A percentile compares a stretch with the other conserved stretches of the same genome.
Conservation (phyloP, 129 eudicot genomes). For the Flaveria brownii region DNA sequence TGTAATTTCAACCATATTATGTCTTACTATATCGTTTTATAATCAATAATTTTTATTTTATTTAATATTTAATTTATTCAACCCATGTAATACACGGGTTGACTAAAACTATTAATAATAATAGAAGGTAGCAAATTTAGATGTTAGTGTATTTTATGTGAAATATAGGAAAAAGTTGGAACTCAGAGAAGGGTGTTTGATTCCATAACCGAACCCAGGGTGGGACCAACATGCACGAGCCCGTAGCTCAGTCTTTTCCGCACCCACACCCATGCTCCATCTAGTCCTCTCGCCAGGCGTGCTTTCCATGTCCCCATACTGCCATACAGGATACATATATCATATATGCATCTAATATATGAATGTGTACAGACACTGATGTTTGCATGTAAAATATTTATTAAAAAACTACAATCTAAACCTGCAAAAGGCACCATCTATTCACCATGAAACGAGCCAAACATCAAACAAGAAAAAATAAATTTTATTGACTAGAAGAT, state of each 20-base stretch:
- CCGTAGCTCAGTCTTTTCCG: constrained; percentile 50
- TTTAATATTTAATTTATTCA: no score
- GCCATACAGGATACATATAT: not conserved
- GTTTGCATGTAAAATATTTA: not conserved
- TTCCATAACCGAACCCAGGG: constrained; percentile 18
- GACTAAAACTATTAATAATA: no score
- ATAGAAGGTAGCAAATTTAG: constrained; percentile 13
- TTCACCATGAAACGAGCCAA: no score
- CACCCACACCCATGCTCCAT: constrained; percentile 39
- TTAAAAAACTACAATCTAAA: no score
- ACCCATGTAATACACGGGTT: no score
- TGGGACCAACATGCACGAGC: constrained; percentile 34
- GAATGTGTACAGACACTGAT: not conserved
- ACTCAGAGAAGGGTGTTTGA: constrained; percentile 17
- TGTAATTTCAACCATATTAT: no score
- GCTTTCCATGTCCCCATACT: constrained; percentile 43
- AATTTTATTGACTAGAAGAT: no score
- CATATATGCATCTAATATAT: not conserved
- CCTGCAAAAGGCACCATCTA: no score
- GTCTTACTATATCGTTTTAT: no score
- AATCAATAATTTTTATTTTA: no score
- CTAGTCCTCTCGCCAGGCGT: constrained; percentile 63
- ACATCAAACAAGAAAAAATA: no score
- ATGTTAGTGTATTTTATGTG: not conserved
- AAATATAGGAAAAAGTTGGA: constrained; percentile 6